phyloP scores from a whole-genome alignment of 208 protist genomes.

The Wallacemonas rigidus region DNA sequence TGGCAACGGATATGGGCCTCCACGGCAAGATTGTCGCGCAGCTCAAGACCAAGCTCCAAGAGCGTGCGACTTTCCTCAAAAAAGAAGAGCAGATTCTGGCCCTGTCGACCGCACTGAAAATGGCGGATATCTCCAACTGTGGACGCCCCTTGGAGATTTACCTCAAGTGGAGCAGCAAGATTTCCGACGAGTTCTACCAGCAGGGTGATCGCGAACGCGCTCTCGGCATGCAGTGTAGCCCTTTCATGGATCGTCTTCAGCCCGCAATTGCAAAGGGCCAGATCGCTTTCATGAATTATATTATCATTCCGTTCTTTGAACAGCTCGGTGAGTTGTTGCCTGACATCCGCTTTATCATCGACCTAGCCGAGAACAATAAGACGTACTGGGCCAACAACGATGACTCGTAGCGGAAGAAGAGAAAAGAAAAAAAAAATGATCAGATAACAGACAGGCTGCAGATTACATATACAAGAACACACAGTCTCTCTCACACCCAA shows the following conservation, averaged over 20 bases:
- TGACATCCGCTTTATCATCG: conserved; percentile 80
- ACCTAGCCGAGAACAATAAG: conserved; percentile 79
- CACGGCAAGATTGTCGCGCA: conserved; percentile 86
- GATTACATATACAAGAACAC: too few relatives aligned
- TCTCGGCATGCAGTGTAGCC: conserved; percentile 84
- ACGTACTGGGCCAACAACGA: conserved; percentile 78
- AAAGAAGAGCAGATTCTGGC: conserved; percentile 86
- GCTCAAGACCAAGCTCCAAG: conserved; percentile 69
- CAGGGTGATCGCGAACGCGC: conserved; percentile 92
- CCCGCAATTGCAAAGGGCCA: conserved; percentile 86
- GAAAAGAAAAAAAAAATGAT: background rate
- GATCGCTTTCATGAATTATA: conserved; percentile 93
- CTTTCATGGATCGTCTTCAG: conserved; percentile 92
- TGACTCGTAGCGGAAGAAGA: conserved; percentile 31
- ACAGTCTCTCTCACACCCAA: too few relatives aligned
- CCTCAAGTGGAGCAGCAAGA: conserved; percentile 86
- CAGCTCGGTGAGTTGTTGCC: conserved; percentile 81
- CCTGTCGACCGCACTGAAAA: conserved; percentile 92
- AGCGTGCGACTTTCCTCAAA: conserved; percentile 62
- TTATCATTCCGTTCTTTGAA: conserved; percentile 91
- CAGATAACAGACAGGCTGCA: too few relatives aligned
- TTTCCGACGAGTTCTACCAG: conserved; percentile 94
- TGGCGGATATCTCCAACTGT: conserved; percentile 96
- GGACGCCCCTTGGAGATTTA: conserved; percentile 86
- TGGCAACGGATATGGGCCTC: conserved; percentile 94